Base-by-base conservation (phyloP, 441 rosid species). In the Populus hybrid region DNA sequence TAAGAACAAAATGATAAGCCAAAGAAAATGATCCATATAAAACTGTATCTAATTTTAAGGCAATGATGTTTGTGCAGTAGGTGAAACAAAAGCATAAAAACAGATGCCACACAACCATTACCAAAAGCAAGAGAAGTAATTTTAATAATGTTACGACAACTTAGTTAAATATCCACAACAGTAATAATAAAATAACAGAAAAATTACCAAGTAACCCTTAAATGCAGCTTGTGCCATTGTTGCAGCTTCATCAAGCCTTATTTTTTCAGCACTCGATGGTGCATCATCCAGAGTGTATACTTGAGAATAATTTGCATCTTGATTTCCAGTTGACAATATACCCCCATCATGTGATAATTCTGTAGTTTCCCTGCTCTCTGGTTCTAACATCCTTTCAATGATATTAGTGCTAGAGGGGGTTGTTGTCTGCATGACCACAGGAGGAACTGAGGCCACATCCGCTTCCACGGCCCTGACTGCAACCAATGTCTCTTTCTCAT, bases 151-250 rank as follows among this genome's bases (percentile, higher is more conserved):
- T 24, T 63, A 54, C 70, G 2, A 63, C 10, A 3, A 59, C 59
- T 38, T 10, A 73, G 11, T 46, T 67, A 79, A 67, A 69, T 63
- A 20, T 28, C 70, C 8, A 46, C 4, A 71, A 70, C 21, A 42
- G 26, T 10, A 36, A 32, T 10, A 54, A 18, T 70, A 54, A 9
- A 38, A 69, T 36, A 36, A 16, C 23, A 77, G 76, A 73, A 78
- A 46, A 69, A 79, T 84, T 96, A 96, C 99, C 99, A 92, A 82
- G 84, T 88, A 93, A 70, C 99, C 98, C 88, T 98, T 89, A 85
- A 93, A 96, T 76, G 93, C 92, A 86, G 99, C 97, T 86, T 96
- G 99, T 42, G 85, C 91, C 76, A 83, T 74, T 5, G 85, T 92
- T 26, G 97, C 96, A 63, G 98, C 95, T 75, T 87, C 79, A 82